phyloP scores from a whole-genome alignment of 192 early-diverging fungal species.

The Mortierella antarctica region DNA sequence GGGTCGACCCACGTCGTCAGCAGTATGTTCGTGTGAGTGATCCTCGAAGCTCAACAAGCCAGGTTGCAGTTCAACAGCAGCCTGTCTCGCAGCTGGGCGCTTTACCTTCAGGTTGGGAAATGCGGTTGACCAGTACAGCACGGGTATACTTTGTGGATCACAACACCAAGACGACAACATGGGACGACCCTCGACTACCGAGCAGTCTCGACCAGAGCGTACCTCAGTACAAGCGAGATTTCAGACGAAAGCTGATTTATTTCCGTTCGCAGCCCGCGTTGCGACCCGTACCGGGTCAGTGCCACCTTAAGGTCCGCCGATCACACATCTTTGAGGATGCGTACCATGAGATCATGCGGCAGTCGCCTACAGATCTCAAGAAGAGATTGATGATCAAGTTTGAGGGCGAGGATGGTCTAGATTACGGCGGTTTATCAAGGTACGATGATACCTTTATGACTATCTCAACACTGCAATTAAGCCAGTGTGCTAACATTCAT shows the following conservation, averaged over 20 bases:
- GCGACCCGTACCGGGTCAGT: constrained; percentile 89
- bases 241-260: constrained; percentile 96
- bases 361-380: constrained; percentile 89
- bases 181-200: constrained; percentile 91
- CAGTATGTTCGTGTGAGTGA: constrained; percentile 68
- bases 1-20: constrained; percentile 87
- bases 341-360: constrained; percentile 96
- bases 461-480: background rate
- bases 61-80: constrained; percentile 76
- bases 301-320: constrained; percentile 92
- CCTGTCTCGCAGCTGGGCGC: constrained; percentile 84
- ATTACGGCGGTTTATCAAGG: constrained; percentile 97
- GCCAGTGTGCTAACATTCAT: background rate
- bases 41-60: constrained; percentile 62
- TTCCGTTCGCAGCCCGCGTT: constrained; percentile 94
- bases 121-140: constrained; percentile 95
- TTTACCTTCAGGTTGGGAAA: constrained; percentile 98
- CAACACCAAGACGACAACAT: constrained; percentile 97
- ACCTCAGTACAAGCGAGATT: constrained; percentile 99
- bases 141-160: constrained; percentile 99
- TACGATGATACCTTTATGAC: constrained; percentile 9
- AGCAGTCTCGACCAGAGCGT: constrained; percentile 90
- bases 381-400: constrained; percentile 99
- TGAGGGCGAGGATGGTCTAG: constrained; percentile 97
- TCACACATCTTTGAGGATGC: constrained; percentile 95